Evolutionary conservation across 495 filamentous ascomycete genomes (phyloP).

Genomic region (Halenospora varia): DNA sequence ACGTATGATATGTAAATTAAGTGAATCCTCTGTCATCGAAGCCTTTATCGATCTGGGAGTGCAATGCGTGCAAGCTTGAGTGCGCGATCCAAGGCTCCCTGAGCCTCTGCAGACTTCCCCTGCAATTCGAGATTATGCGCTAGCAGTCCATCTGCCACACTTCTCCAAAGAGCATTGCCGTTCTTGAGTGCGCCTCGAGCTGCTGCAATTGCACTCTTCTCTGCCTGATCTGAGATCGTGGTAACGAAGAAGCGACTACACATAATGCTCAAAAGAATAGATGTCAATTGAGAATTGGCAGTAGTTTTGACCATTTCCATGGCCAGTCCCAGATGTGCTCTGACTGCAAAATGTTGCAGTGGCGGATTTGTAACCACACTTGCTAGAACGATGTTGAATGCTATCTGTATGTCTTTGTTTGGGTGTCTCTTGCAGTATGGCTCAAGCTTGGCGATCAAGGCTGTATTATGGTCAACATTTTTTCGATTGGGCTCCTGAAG

Average conservation of each 20-base stretch:
- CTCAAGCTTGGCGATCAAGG: slow-evolving; percentile 60
- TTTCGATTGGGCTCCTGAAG: slow-evolving; percentile 59
- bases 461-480: slow-evolving; percentile 41
- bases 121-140: slow-evolving; percentile 69
- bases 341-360: slow-evolving; percentile 63
- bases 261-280: slow-evolving; percentile 83
- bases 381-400: slow-evolving; percentile 74
- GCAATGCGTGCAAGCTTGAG: slow-evolving; percentile 13
- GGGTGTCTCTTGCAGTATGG: slow-evolving; percentile 62
- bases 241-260: slow-evolving; percentile 78
- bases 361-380: slow-evolving; percentile 53
- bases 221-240: slow-evolving; percentile 83
- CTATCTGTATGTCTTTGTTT: slow-evolving; percentile 70
- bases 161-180: slow-evolving; percentile 78
- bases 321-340: slow-evolving; percentile 67
- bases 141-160: slow-evolving; percentile 77
- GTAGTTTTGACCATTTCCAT: slow-evolving; percentile 40
- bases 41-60: slow-evolving; percentile 8
- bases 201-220: slow-evolving; percentile 78
- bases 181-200: slow-evolving; percentile 69
- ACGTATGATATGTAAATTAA: neutral
- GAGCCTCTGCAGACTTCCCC: slow-evolving; percentile 62
- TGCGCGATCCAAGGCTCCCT: slow-evolving; percentile 13
- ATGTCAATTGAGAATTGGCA: slow-evolving; percentile 66
- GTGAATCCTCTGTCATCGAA: neutral